Evolutionary conservation across 2,329 filamentous ascomycete species (phyloP), one percentile per base, ranked within the genome.

Genomic region (Sporothrix euskadiensis): DNA sequence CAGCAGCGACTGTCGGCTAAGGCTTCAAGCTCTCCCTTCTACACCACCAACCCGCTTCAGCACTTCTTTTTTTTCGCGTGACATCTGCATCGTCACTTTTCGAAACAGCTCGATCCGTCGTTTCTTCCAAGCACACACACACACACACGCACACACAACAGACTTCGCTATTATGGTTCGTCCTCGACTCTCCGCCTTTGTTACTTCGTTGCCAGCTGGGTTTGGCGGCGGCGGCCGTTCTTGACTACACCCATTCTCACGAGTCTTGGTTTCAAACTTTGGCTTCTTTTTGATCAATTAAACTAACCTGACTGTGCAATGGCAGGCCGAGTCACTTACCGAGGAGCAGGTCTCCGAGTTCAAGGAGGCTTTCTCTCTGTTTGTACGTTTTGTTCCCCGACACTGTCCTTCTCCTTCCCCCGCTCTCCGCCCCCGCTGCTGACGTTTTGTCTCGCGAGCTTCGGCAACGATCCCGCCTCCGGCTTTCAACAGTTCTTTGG

Each of bases 331-430:
- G 84, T 95, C 95, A 84, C 92, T 99, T 82, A 98, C 96, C 80
- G 96, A 99, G 89, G 96, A 99, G 88, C 96, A 99, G 90, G 96
- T 99, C 83, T 98, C 96, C 83, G 96, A 99, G 88, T 99, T 98
- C 89, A 99, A 98, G 92, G 96, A 99, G 88, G 96, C 96, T 73
- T 99, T 99, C 87, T 99, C 96, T 83, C 93, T 99, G 78, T 99
- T 99, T 85, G 96, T 99, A 91, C 91, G 96, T 85, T 32, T 63
- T 59, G 35, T 26, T 71, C 47, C 12, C 54, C 44, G 47, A 77
- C 80, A 74, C 72, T 71, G 56, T 14, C 22, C 52, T 54, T 59
- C 14, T 14, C 22, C 52, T 54, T 59, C 14, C 56, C 56, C 56
- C 56, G 30, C 56, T 59, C 56, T 59, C 35, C 35, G 32, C n/a